Conservation (phyloP, 1,284 basidiomycete genomes). For the Ceratobasidium sp. region DNA sequence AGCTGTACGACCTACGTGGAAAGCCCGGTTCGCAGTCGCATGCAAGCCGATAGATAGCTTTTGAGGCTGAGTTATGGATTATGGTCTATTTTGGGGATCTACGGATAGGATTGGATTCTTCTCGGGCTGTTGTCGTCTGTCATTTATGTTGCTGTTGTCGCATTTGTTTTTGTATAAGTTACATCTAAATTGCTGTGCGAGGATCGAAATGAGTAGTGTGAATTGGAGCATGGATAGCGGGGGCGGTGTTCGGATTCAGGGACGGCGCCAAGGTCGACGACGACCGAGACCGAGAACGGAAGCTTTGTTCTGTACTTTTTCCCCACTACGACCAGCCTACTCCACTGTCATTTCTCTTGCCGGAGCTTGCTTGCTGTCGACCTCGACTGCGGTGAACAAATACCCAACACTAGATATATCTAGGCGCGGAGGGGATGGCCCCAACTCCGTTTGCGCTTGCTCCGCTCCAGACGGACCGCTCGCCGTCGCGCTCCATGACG, state of each 20-base stretch:
- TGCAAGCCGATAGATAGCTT: constrained; percentile 8
- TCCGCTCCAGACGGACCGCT: constrained; percentile 21
- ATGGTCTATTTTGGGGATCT: constrained; percentile 1
- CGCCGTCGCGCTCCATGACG: constrained; percentile 36
- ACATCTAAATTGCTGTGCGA: background rate
- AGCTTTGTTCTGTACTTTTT: background rate
- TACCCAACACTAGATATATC: background rate
- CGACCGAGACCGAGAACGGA: constrained; percentile 5
- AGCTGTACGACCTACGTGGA: constrained; percentile 30
- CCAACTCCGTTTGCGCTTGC: constrained; percentile 18
- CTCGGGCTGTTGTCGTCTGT: background rate
- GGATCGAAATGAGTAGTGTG: background rate
- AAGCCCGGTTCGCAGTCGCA: constrained; percentile 16
- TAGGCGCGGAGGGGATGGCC: background rate
- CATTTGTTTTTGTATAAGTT: background rate
- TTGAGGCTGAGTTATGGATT: too few species aligned
- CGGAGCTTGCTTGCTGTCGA: background rate
- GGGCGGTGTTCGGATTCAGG: background rate
- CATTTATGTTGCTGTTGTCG: background rate
- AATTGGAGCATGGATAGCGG: background rate
- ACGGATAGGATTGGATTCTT: background rate
- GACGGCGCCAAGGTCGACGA: constrained; percentile 10
- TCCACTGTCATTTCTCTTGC: background rate
- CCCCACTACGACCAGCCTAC: background rate
- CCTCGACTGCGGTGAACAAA: background rate